Conservation (phyloP, 139 green algal genomes). For the Picochlorum sp. region DNA sequence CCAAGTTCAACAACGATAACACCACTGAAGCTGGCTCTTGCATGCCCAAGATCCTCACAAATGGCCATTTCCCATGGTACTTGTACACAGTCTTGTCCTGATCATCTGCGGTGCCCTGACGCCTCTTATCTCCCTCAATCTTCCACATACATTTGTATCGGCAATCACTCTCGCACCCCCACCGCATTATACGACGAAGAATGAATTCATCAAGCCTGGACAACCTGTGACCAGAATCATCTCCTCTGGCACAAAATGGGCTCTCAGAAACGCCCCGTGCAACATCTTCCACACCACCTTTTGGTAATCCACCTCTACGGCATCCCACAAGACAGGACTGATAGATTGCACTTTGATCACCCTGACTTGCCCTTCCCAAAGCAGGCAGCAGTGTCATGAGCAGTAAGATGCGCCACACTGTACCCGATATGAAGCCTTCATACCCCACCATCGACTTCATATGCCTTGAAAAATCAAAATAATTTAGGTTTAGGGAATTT, state of each 20-base stretch:
- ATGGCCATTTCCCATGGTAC: conserved; percentile 89
- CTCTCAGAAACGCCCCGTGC: background rate
- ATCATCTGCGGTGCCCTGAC: background rate
- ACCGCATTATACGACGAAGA: conserved; percentile 25
- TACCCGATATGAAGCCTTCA: background rate
- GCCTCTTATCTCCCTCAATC: conserved; percentile 21
- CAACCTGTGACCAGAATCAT: background rate
- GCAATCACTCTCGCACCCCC: conserved; percentile 57
- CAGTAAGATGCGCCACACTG: background rate
- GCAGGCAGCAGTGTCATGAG: conserved; percentile 1
- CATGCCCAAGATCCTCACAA: conserved; percentile 53
- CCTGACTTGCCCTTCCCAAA: background rate
- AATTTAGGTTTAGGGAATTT: too few species aligned
- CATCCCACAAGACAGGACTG: background rate
- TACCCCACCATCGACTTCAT: background rate
- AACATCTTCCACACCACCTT: background rate
- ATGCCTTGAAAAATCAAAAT: background rate
- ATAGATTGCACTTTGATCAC: background rate
- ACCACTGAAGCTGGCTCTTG: conserved; percentile 63
- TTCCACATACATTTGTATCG: conserved; percentile 72
- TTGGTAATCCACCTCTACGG: background rate
- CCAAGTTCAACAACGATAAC: conserved; percentile 70
- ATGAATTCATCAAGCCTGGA: background rate
- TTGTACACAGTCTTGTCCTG: conserved; percentile 30
- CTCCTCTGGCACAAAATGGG: conserved; percentile 13